These are phyloP conservation scores for Linum tenue DNA, from an alignment of 345 rosid genomes.

Conservation along the genomic window DNA sequence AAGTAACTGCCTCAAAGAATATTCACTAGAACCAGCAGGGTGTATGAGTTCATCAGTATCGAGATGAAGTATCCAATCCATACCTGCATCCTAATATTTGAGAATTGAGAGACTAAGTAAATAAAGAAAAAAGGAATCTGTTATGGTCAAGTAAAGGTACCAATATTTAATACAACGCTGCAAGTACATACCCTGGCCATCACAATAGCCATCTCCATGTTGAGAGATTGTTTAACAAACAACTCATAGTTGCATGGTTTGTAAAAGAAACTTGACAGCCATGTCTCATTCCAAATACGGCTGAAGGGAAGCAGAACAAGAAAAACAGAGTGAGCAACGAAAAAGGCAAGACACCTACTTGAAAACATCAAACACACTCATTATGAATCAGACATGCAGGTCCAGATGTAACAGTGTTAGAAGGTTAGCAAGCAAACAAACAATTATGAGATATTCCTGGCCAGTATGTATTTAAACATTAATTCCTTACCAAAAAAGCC, in stretches of 20 bases:
- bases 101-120: background rate
- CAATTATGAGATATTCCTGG: background rate
- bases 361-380: background rate
- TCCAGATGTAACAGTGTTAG: background rate
- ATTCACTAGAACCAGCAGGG: conserved; percentile 72
- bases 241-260: conserved; percentile 91
- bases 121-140: background rate
- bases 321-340: no score
- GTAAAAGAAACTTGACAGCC: conserved; percentile 87
- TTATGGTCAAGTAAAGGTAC: background rate
- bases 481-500: background rate
- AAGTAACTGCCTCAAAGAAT: conserved; percentile 70
- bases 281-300: conserved; percentile 95
- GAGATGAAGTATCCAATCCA: conserved; percentile 95
- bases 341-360: background rate
- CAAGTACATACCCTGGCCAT: conserved; percentile 79
- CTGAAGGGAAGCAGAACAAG: conserved; percentile 23
- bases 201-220: conserved; percentile 96
- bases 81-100: conserved; percentile 51
- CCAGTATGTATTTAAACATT: background rate
- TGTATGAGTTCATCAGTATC: conserved; percentile 87
- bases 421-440: background rate
- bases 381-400: background rate
- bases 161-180: conserved; percentile 8
- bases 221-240: conserved; percentile 93